Evolutionary conservation across 352 stramenopile genomes (phyloP).

Genomic region (Globisporangium spiculum): DNA sequence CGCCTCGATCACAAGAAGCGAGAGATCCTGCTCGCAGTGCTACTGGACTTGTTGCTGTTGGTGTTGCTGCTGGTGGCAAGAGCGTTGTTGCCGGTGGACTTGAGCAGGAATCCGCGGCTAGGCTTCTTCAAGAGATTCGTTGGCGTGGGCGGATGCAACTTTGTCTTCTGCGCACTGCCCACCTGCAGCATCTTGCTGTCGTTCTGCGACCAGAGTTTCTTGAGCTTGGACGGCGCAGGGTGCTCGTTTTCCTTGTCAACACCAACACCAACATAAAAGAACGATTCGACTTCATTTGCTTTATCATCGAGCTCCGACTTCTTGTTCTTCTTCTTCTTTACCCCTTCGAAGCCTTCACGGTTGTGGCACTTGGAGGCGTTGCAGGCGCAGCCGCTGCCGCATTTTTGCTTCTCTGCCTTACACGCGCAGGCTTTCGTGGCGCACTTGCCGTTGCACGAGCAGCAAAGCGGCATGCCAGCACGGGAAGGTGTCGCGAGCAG

Average conservation of each 20-base stretch:
- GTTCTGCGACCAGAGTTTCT: conserved; percentile 11
- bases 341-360: conserved; percentile 20
- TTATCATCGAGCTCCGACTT: conserved; percentile 25
- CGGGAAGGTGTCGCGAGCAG: conserved; percentile 39
- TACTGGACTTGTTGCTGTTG: background rate
- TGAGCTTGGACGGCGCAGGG: conserved; percentile 10
- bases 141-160: background rate
- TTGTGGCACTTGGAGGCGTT: conserved; percentile 61
- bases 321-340: conserved; percentile 22
- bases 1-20: conserved; percentile 1
- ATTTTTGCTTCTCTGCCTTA: conserved; percentile 40
- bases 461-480: conserved; percentile 36
- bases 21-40: background rate
- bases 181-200: conserved; percentile 8
- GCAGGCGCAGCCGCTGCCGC: conserved; percentile 51
- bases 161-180: conserved; percentile 6
- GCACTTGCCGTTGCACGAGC: conserved; percentile 71
- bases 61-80: background rate
- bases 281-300: conserved; percentile 38
- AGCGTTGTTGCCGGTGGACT: background rate
- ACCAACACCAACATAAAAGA: conserved; percentile 19
- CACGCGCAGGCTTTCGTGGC: conserved; percentile 68
- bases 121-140: conserved; percentile 10
- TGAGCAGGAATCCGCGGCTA: background rate
- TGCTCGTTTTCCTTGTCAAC: conserved; percentile 26